Evolutionary conservation across 495 filamentous ascomycete genomes (phyloP).

Genomic region (Trichoderma asperelloides): DNA sequence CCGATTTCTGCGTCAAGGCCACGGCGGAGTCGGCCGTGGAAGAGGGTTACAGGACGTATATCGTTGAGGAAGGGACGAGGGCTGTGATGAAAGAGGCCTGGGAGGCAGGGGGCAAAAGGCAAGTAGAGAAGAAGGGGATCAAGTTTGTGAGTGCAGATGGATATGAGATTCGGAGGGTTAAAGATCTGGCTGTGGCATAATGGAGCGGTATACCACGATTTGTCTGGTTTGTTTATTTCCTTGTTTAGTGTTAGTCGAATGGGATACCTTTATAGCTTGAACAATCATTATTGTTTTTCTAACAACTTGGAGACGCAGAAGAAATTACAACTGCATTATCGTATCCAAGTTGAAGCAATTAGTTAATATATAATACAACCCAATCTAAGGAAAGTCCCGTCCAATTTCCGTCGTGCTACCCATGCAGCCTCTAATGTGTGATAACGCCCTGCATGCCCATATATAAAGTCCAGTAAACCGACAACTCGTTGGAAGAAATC

Average conservation of each 20-base stretch:
- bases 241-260: not conserved
- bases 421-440: not conserved
- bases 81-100: conserved; percentile 55
- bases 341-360: not conserved
- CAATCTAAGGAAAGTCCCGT: not conserved
- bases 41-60: conserved; percentile 64
- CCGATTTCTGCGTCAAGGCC: conserved; percentile 79
- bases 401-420: not conserved
- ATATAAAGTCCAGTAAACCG: not conserved
- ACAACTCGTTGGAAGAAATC: not conserved
- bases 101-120: conserved; percentile 40
- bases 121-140: conserved; percentile 43
- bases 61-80: conserved; percentile 70
- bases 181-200: not conserved
- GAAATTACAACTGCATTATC: not conserved
- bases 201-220: not conserved
- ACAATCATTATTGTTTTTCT: not conserved
- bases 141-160: conserved; percentile 35
- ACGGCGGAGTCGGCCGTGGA: conserved; percentile 69
- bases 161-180: conserved; percentile 29
- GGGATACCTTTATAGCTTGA: no score
- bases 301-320: not conserved
- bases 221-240: not conserved
- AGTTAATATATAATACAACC: not conserved
- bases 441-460: not conserved